A percentile compares a stretch with the other conserved stretches of the same genome.
These are phyloP conservation scores for Penicillium brasilianum DNA, from an alignment of 2,329 filamentous ascomycete genomes.

Conservation along the genomic window DNA sequence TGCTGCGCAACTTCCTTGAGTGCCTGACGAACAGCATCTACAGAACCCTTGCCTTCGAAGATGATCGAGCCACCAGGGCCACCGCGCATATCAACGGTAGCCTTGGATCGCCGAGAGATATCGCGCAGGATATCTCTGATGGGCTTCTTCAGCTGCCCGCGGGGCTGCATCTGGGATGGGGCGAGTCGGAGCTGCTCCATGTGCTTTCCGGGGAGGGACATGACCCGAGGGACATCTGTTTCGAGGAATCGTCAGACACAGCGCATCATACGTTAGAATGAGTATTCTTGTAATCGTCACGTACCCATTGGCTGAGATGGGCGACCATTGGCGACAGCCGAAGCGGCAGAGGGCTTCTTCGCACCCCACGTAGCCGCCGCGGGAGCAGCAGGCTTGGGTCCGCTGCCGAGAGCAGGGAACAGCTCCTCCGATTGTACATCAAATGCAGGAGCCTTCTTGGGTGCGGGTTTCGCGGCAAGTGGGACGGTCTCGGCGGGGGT, in stretches of 20 bases:
- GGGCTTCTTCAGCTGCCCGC: conserved; percentile 80
- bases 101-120: conserved; percentile 89
- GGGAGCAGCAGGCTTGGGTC: conserved; percentile 66
- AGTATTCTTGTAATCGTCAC: conserved; percentile 49
- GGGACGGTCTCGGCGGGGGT: conserved; percentile 37
- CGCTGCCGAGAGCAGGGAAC: conserved; percentile 87
- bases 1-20: conserved; percentile 87
- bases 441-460: conserved; percentile 57
- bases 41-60: conserved; percentile 84
- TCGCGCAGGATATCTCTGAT: conserved; percentile 85
- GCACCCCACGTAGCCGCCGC: conserved; percentile 78
- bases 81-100: conserved; percentile 77
- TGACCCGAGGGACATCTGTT: conserved; percentile 56
- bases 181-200: conserved; percentile 76
- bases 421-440: conserved; percentile 88
- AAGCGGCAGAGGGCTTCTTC: conserved; percentile 56
- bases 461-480: conserved; percentile 47
- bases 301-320: conserved; percentile 58
- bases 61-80: conserved; percentile 74
- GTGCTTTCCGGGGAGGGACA: conserved; percentile 82
- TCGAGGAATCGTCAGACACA: background rate
- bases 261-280: background rate
- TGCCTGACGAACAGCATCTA: conserved; percentile 82
- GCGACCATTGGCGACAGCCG: conserved; percentile 52
- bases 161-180: conserved; percentile 75